Evolutionary conservation across 2,329 filamentous ascomycete species (phyloP), one percentile per base, ranked within the genome.

Genomic region (Rutstroemia sydowiana): DNA sequence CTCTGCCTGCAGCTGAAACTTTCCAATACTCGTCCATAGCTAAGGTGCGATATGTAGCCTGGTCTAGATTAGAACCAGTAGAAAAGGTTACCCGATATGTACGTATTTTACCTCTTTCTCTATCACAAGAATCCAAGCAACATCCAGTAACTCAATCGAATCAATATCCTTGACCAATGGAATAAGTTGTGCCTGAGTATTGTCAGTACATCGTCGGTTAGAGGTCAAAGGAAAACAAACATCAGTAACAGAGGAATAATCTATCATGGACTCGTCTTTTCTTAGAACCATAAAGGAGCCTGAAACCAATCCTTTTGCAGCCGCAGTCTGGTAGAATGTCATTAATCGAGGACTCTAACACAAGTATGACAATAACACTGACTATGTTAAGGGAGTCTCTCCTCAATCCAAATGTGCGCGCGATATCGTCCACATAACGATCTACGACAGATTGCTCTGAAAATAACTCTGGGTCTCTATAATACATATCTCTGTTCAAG

Each of bases 401-500:
- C 5, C 78, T 73, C 8, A 87, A 69, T 0, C 76, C 75, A 14
- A 93, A 75, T 0, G 86, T 88, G 51, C 76, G 81, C 0, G 87
- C 85, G 32, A 95, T 69, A 56, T 87, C 83, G 61, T 93, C 86
- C 0, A 93, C 78, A 42, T 88, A 79, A 28, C 75, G 74, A 64
- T 93, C 84, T 0, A 93, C 86, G 13, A 80, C 73, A 14, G 68
- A 64, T 65, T 93, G 88, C 45, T 74, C 82, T 18, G 75, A 74
- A 62, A 93, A 95, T 0, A 95, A 71, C 9, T 81, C 76, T 4
- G 84, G 80, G 58, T 90, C 77, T 60, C 87, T 81, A 64, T 95
- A 95, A 66, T 84, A 95, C 3, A 95, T 82, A 61, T 88, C 87
- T 55, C 88, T 92, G 55, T n/a, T n/a, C n/a, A n/a, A n/a, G 16